Percentiles rank a stretch among this genome's conserved stretches.
Evolutionary conservation across 768 basidiomycete species (phyloP).

Genomic region (Leucocoprinus leucothites): DNA sequence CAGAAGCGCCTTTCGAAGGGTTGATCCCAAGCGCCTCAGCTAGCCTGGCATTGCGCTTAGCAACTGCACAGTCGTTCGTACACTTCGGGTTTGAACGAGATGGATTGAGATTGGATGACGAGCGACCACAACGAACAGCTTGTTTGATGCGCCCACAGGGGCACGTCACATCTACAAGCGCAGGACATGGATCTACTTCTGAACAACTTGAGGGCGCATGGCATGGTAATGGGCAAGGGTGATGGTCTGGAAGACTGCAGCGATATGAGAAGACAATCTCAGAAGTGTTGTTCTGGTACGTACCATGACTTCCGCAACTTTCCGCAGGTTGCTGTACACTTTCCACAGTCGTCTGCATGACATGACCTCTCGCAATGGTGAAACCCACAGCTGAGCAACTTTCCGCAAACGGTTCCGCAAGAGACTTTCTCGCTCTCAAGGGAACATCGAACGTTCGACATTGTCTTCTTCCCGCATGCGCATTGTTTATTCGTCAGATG

Average conservation of each 20-base stretch:
- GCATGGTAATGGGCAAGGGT: slow-evolving; percentile 76
- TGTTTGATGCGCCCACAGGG: slow-evolving; percentile 83
- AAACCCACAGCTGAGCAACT: slow-evolving; percentile 81
- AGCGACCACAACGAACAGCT: slow-evolving; percentile 67
- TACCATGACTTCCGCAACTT: slow-evolving; percentile 86
- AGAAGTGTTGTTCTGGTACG: slow-evolving; percentile 15
- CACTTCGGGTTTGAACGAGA: slow-evolving; percentile 52
- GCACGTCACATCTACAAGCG: slow-evolving; percentile 67
- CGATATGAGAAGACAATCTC: neutral
- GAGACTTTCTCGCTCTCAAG: slow-evolving; percentile 72
- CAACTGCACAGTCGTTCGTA: slow-evolving; percentile 76
- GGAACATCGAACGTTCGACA: slow-evolving; percentile 82
- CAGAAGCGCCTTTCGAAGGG: slow-evolving; percentile 21
- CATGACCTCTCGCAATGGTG: slow-evolving; percentile 85
- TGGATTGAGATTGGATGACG: slow-evolving; percentile 40
- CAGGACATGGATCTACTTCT: slow-evolving; percentile 74
- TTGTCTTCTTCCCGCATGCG: slow-evolving; percentile 82
- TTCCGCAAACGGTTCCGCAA: slow-evolving; percentile 82
- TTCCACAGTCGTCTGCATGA: slow-evolving; percentile 79
- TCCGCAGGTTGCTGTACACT: slow-evolving; percentile 75
- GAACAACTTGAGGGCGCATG: slow-evolving; percentile 88
- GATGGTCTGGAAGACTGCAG: slow-evolving; percentile 59
- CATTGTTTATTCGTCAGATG: slow-evolving; percentile 77
- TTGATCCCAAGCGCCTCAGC: slow-evolving; percentile 92
- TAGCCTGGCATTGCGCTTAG: slow-evolving; percentile 82